These are phyloP conservation scores for Corchorus capsularis DNA, from an alignment of 345 rosid species.

Conservation along the genomic window DNA sequence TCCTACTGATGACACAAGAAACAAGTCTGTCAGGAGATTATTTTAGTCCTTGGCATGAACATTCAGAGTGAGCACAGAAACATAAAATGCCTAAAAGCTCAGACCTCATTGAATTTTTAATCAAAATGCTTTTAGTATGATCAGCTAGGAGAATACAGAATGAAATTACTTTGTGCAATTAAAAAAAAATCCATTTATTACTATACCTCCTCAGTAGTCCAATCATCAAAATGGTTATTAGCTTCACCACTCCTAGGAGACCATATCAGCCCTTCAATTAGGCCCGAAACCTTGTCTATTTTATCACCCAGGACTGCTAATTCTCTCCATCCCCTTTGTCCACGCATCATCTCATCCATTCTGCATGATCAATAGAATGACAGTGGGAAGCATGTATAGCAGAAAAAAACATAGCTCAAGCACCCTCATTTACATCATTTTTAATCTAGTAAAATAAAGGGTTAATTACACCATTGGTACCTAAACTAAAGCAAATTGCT, in stretches of 20 bases:
- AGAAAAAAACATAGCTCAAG: background rate
- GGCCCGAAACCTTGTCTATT: constrained; percentile 71
- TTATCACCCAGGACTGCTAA: constrained; percentile 77
- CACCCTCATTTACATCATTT: background rate
- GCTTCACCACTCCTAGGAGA: constrained; percentile 68
- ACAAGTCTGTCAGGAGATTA: background rate
- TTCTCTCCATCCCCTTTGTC: constrained; percentile 90
- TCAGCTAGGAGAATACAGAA: background rate
- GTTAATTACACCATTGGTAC: no score
- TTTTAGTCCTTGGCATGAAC: background rate
- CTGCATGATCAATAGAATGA: constrained; percentile 34
- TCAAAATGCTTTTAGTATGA: background rate
- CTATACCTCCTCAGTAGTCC: constrained; percentile 64
- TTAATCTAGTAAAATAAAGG: background rate
- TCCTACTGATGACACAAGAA: background rate
- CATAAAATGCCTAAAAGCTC: constrained; percentile 6
- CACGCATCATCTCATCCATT: constrained; percentile 97
- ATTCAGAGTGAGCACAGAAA: background rate
- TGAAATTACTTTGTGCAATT: background rate
- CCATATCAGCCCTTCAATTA: constrained; percentile 86
- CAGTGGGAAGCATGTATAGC: background rate
- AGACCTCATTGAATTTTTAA: background rate
- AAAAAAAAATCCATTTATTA: background rate
- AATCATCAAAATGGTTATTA: constrained; percentile 44
- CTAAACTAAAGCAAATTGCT: no score